These are phyloP conservation scores for Talaromyces piceae DNA, from an alignment of 2,329 filamentous ascomycete genomes.

Conservation along the genomic window DNA sequence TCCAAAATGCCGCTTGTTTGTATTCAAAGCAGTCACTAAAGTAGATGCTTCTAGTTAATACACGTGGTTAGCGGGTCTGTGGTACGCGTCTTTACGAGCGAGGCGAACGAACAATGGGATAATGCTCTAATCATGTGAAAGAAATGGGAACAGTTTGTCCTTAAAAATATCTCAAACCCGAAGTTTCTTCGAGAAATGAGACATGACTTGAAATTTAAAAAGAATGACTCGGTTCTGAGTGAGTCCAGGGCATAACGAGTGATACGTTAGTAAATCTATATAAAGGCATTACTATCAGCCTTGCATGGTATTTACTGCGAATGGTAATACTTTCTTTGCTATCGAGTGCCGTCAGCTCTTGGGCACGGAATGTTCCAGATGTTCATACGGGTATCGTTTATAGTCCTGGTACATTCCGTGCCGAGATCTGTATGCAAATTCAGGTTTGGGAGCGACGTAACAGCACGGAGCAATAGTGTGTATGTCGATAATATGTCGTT, in stretches of 20 bases:
- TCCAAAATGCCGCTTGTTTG: not conserved
- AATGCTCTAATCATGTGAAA: not conserved
- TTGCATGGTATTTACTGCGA: not conserved
- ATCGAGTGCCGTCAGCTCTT: not conserved
- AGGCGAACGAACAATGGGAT: not conserved
- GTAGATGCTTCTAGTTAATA: not conserved
- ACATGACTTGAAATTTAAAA: too few relatives aligned
- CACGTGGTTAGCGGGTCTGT: not conserved
- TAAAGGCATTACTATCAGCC: not conserved
- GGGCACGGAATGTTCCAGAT: not conserved
- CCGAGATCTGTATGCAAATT: not conserved
- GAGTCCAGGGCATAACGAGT: not conserved
- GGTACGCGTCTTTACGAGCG: not conserved
- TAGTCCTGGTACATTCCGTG: not conserved
- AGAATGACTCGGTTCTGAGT: not conserved
- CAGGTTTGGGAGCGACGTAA: slow-evolving; percentile 2
- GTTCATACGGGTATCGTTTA: not conserved
- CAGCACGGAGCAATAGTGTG: too few relatives aligned
- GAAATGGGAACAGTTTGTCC: not conserved
- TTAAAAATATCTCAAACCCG: not conserved
- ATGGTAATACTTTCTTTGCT: slow-evolving; percentile 1
- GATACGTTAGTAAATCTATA: not conserved
- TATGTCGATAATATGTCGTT: too few relatives aligned
- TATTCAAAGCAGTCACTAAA: not conserved
- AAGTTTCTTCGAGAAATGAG: not conserved